Evolutionary conservation across 163 green algal genomes (phyloP).

Genomic region (Chlorella variabilis): DNA sequence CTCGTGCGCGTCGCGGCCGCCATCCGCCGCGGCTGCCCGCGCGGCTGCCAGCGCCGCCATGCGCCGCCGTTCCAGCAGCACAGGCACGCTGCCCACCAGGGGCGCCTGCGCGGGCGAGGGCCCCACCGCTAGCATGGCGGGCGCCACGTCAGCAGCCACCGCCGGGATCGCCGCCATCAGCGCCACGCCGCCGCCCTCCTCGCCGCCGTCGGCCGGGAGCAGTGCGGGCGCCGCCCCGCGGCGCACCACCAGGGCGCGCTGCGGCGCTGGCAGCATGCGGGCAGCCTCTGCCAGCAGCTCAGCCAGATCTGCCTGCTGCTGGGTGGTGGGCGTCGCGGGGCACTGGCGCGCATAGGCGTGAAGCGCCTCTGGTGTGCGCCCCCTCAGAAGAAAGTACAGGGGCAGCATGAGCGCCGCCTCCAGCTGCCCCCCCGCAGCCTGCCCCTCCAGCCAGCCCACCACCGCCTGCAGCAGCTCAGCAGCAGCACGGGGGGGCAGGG

Average conservation of each 20-base stretch:
- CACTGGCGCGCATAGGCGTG: constrained; percentile 26
- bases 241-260: constrained; percentile 32
- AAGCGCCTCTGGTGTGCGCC: constrained; percentile 40
- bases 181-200: background rate
- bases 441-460: constrained; percentile 11
- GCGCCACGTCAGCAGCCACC: constrained; percentile 4
- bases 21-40: background rate
- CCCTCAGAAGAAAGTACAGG: constrained; percentile 45
- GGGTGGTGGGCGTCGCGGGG: background rate
- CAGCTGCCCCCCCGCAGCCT: background rate
- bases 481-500: too few species aligned
- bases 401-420: constrained; percentile 24
- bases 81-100: constrained; percentile 29
- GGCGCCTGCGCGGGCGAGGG: background rate
- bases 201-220: constrained; percentile 1
- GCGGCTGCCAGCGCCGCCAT: background rate
- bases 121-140: constrained; percentile 16
- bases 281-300: constrained; percentile 11
- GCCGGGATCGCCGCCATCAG: background rate
- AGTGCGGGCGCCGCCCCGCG: background rate
- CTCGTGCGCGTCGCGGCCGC: too few species aligned
- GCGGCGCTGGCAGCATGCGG: constrained; percentile 13
- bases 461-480: constrained; percentile 10
- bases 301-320: background rate
- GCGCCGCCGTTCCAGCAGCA: constrained; percentile 8